These are phyloP conservation scores for Solanum hybrid DNA, from an alignment of 305 asterid genomes.

Conservation along the genomic window DNA sequence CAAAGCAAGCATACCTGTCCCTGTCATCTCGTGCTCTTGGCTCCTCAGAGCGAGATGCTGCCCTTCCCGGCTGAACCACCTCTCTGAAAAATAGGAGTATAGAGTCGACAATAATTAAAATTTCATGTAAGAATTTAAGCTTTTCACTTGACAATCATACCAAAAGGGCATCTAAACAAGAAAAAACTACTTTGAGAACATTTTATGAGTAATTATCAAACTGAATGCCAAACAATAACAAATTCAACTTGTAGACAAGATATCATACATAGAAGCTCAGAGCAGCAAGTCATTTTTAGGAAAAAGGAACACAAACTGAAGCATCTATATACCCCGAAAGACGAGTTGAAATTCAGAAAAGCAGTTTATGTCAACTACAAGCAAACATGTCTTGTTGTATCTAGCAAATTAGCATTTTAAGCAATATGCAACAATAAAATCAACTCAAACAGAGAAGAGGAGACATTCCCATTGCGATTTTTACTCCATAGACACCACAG, in stretches of 20 bases:
- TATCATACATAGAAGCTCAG: neutral
- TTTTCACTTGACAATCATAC: neutral
- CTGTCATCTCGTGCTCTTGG: constrained; percentile 73
- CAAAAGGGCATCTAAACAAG: neutral
- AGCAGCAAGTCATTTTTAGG: neutral
- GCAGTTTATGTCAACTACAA: neutral
- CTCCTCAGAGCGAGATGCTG: constrained; percentile 76
- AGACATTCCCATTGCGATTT: neutral
- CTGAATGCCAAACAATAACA: neutral
- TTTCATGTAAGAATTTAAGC: neutral
- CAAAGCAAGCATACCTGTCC: constrained; percentile 36
- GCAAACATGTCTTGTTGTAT: neutral
- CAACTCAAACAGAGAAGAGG: neutral
- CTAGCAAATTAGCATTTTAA: neutral
- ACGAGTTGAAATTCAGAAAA: neutral
- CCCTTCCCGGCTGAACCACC: constrained; percentile 65
- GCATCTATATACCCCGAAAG: neutral
- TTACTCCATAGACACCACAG: neutral
- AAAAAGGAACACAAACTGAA: neutral
- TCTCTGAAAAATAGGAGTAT: constrained; percentile 41
- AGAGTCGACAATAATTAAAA: neutral
- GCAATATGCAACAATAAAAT: neutral
- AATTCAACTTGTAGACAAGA: neutral
- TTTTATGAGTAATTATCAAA: neutral
- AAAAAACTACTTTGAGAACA: neutral